Conservation (phyloP, 129 eudicot species). For the Escallonia rubra region DNA sequence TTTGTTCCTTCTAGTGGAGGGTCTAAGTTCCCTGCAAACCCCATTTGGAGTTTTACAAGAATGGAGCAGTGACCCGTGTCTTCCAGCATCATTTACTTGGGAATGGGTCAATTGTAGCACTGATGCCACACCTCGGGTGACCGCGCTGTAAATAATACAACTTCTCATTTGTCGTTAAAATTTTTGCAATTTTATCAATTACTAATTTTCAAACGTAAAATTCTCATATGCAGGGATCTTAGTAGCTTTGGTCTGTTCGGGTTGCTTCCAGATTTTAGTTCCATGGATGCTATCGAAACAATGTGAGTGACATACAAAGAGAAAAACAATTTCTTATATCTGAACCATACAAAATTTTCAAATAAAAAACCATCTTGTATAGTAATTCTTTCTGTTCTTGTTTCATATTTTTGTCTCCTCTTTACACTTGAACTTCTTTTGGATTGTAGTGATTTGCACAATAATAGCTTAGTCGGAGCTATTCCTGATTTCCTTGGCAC, state of each 20-base stretch:
- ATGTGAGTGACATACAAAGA: conserved; percentile 32
- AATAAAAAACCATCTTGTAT: neutral
- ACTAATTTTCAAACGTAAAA: neutral
- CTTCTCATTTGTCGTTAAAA: neutral
- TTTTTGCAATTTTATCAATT: neutral
- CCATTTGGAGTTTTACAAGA: conserved; percentile 24
- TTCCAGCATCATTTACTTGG: conserved; percentile 61
- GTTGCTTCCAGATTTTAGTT: conserved; percentile 56
- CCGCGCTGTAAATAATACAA: conserved; percentile 36
- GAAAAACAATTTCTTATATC: neutral
- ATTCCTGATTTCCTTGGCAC: conserved; percentile 57
- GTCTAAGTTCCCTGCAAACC: conserved; percentile 37
- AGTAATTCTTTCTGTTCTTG: neutral
- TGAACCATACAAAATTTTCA: too few relatives aligned
- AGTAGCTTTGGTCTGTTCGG: conserved; percentile 48
- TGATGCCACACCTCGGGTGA: conserved; percentile 43
- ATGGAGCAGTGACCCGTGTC: conserved; percentile 73
- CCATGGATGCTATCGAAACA: conserved; percentile 54
- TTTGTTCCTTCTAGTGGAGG: conserved; percentile 29
- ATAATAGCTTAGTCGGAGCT: conserved; percentile 47
- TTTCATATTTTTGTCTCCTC: neutral
- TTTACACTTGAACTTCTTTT: neutral
- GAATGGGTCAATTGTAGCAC: conserved; percentile 57
- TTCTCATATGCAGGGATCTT: conserved; percentile 34
- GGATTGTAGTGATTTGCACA: conserved; percentile 50